These are phyloP conservation scores for Dendryphion nanum DNA, from an alignment of 2,329 filamentous ascomycete species.

Conservation along the genomic window DNA sequence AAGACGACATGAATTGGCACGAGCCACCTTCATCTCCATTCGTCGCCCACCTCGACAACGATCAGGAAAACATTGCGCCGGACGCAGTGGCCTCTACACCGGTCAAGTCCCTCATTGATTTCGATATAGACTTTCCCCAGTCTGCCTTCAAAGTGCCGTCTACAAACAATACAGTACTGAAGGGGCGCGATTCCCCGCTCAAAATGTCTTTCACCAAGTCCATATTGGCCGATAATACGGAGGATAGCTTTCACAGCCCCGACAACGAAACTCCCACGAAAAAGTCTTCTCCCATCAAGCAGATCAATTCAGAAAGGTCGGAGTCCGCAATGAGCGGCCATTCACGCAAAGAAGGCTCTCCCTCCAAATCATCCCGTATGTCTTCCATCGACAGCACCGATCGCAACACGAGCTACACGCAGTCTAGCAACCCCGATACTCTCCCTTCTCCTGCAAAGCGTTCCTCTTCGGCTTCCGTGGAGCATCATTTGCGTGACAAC, in stretches of 20 bases:
- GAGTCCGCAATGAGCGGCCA: conserved; percentile 25
- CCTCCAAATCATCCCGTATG: conserved; percentile 23
- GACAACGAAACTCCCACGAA: conserved; percentile 17
- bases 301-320: conserved; percentile 16
- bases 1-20: conserved; percentile 39
- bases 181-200: conserved; percentile 27
- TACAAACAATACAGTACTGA: conserved; percentile 27
- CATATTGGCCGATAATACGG: conserved; percentile 24
- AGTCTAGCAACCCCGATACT: conserved; percentile 12
- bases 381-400: conserved; percentile 18
- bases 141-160: conserved; percentile 32
- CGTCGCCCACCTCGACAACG: conserved; percentile 42
- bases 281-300: conserved; percentile 27
- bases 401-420: conserved; percentile 10
- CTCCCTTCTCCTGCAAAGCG: conserved; percentile 17
- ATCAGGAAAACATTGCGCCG: conserved; percentile 39
- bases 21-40: conserved; percentile 50
- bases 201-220: conserved; percentile 31
- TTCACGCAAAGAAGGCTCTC: conserved; percentile 27
- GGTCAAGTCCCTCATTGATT: conserved; percentile 16
- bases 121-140: conserved; percentile 26
- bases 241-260: conserved; percentile 9
- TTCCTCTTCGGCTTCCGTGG: conserved; percentile 10
- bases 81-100: conserved; percentile 19
- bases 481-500: conserved; percentile 31